Conservation (phyloP, 1,284 basidiomycete genomes). For the Veloboletus limbatus region DNA sequence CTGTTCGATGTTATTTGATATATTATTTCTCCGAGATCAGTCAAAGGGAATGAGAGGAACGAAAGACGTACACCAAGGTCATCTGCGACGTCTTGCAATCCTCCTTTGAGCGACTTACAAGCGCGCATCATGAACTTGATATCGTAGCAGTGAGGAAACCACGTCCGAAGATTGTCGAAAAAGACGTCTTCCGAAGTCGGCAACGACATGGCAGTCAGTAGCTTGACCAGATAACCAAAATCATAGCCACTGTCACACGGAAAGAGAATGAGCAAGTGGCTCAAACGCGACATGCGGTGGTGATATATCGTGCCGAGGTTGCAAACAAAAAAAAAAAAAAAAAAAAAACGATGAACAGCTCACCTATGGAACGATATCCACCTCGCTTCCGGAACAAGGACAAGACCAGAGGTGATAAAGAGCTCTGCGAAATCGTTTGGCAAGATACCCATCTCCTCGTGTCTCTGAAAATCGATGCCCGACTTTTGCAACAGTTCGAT, state of each 20-base stretch:
- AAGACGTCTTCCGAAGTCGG: constrained; percentile 90
- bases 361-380: constrained; percentile 99
- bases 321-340: neutral
- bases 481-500: constrained; percentile 94
- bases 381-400: constrained; percentile 84
- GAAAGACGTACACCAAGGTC: constrained; percentile 68
- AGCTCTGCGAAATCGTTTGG: constrained; percentile 97
- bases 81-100: constrained; percentile 95
- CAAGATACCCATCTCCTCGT: constrained; percentile 89
- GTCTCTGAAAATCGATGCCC: constrained; percentile 93
- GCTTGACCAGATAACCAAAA: constrained; percentile 97
- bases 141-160: constrained; percentile 98
- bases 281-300: neutral
- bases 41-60: neutral
- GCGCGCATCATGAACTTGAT: constrained; percentile 96
- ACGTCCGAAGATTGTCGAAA: constrained; percentile 84
- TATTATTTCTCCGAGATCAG: constrained; percentile 5
- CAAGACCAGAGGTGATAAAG: constrained; percentile 94
- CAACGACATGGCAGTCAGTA: constrained; percentile 85
- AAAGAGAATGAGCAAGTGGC: constrained; percentile 9
- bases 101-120: constrained; percentile 88
- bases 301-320: neutral
- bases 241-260: constrained; percentile 81
- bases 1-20: constrained; percentile 45
- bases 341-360: constrained; percentile 25